Base-by-base conservation (phyloP, 2,329 filamentous ascomycete genomes). In the Apiospora sp. region DNA sequence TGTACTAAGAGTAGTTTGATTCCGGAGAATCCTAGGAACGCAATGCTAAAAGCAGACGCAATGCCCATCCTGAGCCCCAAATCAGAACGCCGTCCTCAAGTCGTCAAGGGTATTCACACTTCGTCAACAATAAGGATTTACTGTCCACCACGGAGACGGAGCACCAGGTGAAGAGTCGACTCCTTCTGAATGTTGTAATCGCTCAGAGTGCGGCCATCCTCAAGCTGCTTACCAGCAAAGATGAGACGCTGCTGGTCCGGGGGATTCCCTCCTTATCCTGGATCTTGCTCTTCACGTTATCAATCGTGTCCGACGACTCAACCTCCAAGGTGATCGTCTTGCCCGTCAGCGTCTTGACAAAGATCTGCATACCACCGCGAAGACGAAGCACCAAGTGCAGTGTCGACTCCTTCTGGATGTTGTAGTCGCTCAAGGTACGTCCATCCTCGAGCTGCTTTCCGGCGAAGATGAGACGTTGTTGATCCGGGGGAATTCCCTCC, bases 401-500 rank as follows among this genome's bases (percentile, higher is more conserved):
- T 0, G 94, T 96, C 0, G 91, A 93, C 81, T 96, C 94, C 86
- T 96, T 96, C 84, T 98, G 96, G 67, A 98, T 98, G 87, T 98
- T 98, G 91, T 98, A 98, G 82, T 98, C 96, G 69, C 91, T 93
- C 0, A 98, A 87, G 0, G 95, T 98, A 30, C 95, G 93, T 68
- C 95, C 95, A 78, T 98, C 95, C 82, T 98, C 94, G 0, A 98
- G 86, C 84, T 98, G 94, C 90, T 98, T 98, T 73, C 95, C 95
- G 68, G 95, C 94, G 75, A 97, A 97, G 81, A 98, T 97, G 16
- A 98, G 86, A 79, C 95, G 94, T 85, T 98, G 95, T 84, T 98
- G 95, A 83, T 98, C 95, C 1, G 95, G 95, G 0, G 95, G 95
- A 71, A 98, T 98, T 34, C 95, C 95, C 84, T 96, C 93, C 89